Evolutionary conservation across 2,329 filamentous ascomycete species (phyloP), one percentile per base, ranked within the genome.

Genomic region (Fusarium odoratissimum): DNA sequence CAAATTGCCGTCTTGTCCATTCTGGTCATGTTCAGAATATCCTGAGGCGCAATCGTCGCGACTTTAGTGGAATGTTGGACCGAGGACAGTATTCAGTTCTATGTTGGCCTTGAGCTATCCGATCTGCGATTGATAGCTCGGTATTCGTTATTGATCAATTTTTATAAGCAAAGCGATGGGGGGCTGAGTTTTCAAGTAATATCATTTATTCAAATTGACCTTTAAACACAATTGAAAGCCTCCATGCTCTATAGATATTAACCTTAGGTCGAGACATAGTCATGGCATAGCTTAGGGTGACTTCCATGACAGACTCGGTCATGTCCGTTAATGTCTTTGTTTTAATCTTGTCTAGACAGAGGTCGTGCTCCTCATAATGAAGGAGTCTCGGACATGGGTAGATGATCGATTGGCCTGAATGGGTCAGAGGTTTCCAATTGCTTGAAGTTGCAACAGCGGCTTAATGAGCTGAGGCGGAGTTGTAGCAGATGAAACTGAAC

Each of bases 111-210:
- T 16, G 6, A 37, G 31, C n/a, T 37, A 6, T 25, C n/a, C 3
- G 48, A 37, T 51, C 31, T 51, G n/a, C 12, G n/a, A 51, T 21
- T 3, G 31, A 4, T 6, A 5, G 48, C 31, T 2, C 0, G 12
- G n/a, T 14, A 6, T 35, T 35, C 2, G 4, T 13, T 13, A 19
- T 13, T 19, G 8, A 6, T 9, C 1, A 12, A 9, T 13, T 3
- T 8, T 5, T 17, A 8, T 13, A 13, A 23, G 3, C 3, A 19
- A 9, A 13, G 5, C 11, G 11, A 14, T 7, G 3, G 16, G 14
- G 5, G 1, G 3, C 0, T n/a, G 0, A 8, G 2, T 17, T 31
- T 8, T 0, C 7, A 21, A 10, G 19, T 2, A 21, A 28, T 5
- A 14, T 5, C 0, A 14, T 28, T 46, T 21, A 21, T 46, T 14